These are phyloP conservation scores for Phytophthora sojae DNA, from an alignment of 352 stramenopile species.

Conservation along the genomic window DNA sequence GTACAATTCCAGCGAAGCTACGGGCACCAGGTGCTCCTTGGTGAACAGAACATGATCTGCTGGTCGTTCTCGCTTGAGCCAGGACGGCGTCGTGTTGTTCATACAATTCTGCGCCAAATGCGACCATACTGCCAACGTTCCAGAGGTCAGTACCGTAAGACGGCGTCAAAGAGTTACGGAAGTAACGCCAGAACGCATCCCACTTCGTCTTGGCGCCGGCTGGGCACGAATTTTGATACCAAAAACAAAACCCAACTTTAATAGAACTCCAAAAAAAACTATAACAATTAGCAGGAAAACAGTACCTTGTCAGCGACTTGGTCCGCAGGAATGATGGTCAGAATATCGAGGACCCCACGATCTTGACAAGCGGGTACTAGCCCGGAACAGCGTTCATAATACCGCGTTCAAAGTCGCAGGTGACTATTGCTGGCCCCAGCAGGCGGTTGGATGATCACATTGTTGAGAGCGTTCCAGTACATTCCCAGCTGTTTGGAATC, in stretches of 20 bases:
- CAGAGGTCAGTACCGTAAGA: neutral
- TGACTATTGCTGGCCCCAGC: constrained; percentile 9
- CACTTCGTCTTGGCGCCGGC: neutral
- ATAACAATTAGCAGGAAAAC: neutral
- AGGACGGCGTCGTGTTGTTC: no score
- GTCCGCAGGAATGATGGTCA: constrained; percentile 5
- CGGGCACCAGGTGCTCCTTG: no score
- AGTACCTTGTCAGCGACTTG: constrained; percentile 58
- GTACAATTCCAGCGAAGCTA: no score
- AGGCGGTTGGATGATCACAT: constrained; percentile 10
- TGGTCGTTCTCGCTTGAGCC: no score
- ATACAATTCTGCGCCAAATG: neutral
- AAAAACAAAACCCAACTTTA: neutral
- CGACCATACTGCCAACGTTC: neutral
- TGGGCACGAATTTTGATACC: neutral
- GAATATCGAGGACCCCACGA: constrained; percentile 16
- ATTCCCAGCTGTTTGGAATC: constrained; percentile 9
- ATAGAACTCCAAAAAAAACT: neutral
- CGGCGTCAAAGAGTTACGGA: neutral
- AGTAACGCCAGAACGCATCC: neutral
- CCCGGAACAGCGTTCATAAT: constrained; percentile 27
- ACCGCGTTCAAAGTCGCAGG: constrained; percentile 22
- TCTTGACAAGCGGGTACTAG: constrained; percentile 14
- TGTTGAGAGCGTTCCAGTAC: constrained; percentile 10
- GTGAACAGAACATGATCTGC: no score